Evolutionary conservation across 1,284 basidiomycete species (phyloP).

Genomic region (Sporisorium graminicola): DNA sequence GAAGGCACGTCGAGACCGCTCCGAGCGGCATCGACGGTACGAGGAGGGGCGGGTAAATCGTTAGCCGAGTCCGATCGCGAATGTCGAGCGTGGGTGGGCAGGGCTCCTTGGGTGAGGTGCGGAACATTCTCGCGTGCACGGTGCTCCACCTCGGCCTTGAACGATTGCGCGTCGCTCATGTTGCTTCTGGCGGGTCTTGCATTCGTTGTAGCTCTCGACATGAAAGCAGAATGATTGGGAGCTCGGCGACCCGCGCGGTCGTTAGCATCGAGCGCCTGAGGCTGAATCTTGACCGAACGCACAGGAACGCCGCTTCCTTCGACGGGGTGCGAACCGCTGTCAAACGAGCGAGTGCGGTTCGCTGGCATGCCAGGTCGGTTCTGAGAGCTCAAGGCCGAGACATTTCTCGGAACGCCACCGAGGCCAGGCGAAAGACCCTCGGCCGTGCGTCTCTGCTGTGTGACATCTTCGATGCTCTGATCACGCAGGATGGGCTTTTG

Average conservation of each 20-base stretch:
- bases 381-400: slow-evolving; percentile 2
- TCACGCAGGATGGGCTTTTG: slow-evolving; percentile 63
- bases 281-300: slow-evolving; percentile 68
- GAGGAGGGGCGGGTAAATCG: background rate
- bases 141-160: slow-evolving; percentile 45
- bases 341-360: slow-evolving; percentile 35
- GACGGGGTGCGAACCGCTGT: slow-evolving; percentile 60
- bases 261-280: slow-evolving; percentile 50
- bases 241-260: slow-evolving; percentile 34
- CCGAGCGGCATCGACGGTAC: slow-evolving; percentile 1
- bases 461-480: slow-evolving; percentile 58
- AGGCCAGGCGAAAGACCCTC: slow-evolving; percentile 19
- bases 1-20: background rate
- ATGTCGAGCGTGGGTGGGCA: slow-evolving; percentile 19
- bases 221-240: slow-evolving; percentile 14
- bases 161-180: slow-evolving; percentile 36
- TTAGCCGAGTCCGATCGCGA: background rate
- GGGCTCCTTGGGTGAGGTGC: slow-evolving; percentile 14
- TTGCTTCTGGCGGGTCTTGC: slow-evolving; percentile 13
- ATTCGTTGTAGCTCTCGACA: slow-evolving; percentile 17
- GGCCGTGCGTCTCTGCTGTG: slow-evolving; percentile 31
- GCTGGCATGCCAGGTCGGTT: slow-evolving; percentile 10
- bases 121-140: slow-evolving; percentile 29
- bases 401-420: slow-evolving; percentile 13
- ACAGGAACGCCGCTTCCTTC: slow-evolving; percentile 70